Conservation (phyloP, 1,139 yeast genomes). For the Eremothecium gossypii region DNA sequence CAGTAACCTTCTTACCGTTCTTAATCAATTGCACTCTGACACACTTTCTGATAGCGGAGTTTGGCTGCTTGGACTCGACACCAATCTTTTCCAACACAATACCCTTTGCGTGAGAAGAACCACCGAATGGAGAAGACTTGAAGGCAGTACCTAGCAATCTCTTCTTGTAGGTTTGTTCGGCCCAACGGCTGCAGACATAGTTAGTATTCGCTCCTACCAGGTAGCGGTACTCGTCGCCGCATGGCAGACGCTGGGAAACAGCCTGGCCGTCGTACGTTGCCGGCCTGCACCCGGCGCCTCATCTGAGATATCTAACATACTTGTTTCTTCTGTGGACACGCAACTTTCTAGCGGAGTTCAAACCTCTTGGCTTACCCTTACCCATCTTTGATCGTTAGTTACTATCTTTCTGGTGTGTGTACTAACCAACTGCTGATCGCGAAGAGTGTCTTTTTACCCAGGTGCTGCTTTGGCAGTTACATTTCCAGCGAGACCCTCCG, state of each 20-base stretch:
- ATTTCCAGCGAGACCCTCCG: no score
- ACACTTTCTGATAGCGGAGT: conserved; percentile 99
- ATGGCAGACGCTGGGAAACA: no score
- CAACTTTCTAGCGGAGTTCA: conserved; percentile 99
- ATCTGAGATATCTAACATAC: conserved; percentile 31
- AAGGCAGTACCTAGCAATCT: conserved; percentile 98
- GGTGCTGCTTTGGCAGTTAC: no score
- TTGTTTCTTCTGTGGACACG: conserved; percentile 99
- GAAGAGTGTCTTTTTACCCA: no score
- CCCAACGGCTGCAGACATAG: conserved; percentile 69
- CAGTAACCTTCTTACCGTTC: conserved; percentile 99
- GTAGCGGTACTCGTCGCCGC: neutral
- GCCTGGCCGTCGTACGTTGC: no score
- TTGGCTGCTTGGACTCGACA: conserved; percentile 99
- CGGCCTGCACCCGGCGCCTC: no score
- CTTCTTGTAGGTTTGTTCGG: conserved; percentile 95
- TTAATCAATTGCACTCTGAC: conserved; percentile 99
- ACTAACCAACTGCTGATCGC: no score
- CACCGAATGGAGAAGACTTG: conserved; percentile 99
- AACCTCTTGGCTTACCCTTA: conserved; percentile 46
- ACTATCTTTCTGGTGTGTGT: neutral
- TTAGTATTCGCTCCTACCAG: conserved; percentile 12
- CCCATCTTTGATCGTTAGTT: conserved; percentile 31
- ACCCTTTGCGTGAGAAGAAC: conserved; percentile 99
- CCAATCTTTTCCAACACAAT: conserved; percentile 99